Base-by-base conservation (phyloP, 164 flowering plant genomes). In the Sedum album region DNA sequence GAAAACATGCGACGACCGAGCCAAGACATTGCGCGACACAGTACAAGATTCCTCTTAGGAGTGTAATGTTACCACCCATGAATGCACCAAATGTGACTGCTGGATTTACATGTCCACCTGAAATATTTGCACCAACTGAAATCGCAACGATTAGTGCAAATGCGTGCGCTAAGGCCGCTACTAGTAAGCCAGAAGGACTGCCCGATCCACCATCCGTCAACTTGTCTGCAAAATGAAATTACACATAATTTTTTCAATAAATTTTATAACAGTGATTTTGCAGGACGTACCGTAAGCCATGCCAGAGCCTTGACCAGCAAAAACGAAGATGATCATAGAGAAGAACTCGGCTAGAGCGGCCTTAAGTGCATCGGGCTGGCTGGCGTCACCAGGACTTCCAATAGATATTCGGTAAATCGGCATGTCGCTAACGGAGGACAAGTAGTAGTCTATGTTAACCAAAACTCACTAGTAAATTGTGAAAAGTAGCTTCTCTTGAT, bases 21-120 rank as follows among this genome's bases (percentile, higher is more conserved):
- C 48, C 48, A 11, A 44, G 48, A 44, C 48, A 44, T 44, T 44
- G 48, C 18, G 48, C 48, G 48, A 44, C 15, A 17, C 83, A 26
- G 86, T 44, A 44, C 48, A 44, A 44, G 18, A 44, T 44, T 44
- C 48, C 48, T 44, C 48, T 14, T 0, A 44, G 18, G 48, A 44
- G 48, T 9, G 48, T 44, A 44, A 44, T 44, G 48, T 44, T 44
- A 17, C 17, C 48, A 44, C 48, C 48, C 48, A 44, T 44, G 15
- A 44, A 44, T 15, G 48, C 48, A 44, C 48, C 17, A 44, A 44
- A 44, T 44, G 89, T 85, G 30, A 85, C 86, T 0, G 89, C 86
- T 0, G 89, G 89, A 72, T 85, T 85, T 17, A 85, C 86, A 66
- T n/a, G n/a, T n/a, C n/a, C n/a, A n/a, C n/a, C n/a, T n/a, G n/a